Evolutionary conservation across 805 yeast species (phyloP), one percentile per base, ranked within the genome.

Genomic region (Candida cerambycidarum): DNA sequence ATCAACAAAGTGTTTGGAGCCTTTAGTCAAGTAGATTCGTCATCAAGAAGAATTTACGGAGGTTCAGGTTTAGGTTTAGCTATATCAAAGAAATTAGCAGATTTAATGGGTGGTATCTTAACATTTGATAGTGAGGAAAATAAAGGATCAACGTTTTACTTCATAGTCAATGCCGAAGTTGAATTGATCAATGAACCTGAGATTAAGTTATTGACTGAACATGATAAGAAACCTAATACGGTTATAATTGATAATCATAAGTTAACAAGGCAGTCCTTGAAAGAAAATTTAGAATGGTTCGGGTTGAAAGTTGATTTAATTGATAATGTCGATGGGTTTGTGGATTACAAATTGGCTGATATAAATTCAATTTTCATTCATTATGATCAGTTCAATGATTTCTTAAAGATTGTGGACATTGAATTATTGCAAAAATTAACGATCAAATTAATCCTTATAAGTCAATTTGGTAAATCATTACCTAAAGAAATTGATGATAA

Each of bases 1-100:
- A 55, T 65, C n/a, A 55, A 60, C 32, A 74, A 71, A 55, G 71
- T 76, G 4, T 76, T 76, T 53, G 70, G 76, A 5, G 78, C 79
- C 3, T 76, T 76, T 48, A 69, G 76, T 32, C 82, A 77, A 57
- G 80, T 75, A n/a, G 82, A 76, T 52, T 78, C 78, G 3, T 72
- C 79, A 8, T 67, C 79, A 1, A 60, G 76, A 43, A 54, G 82
- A 45, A 71, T 62, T 9, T 72, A 67, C 57, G 82, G 82, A 3
- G 82, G 82, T 2, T 66, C 80, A 0, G 80, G 80, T 0, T 55
- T 75, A 8, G 80, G 80, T 0, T 56, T 75, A 30, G 75, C 78
- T 1, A 75, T 74, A 25, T 69, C 75, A 24, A 71, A 71, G 52
- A 72, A 71, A 51, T 60, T 74, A 24, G 72, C 73, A 11, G 77